Conservation (phyloP, 305 asterid species). For the Rubia peregrina region DNA sequence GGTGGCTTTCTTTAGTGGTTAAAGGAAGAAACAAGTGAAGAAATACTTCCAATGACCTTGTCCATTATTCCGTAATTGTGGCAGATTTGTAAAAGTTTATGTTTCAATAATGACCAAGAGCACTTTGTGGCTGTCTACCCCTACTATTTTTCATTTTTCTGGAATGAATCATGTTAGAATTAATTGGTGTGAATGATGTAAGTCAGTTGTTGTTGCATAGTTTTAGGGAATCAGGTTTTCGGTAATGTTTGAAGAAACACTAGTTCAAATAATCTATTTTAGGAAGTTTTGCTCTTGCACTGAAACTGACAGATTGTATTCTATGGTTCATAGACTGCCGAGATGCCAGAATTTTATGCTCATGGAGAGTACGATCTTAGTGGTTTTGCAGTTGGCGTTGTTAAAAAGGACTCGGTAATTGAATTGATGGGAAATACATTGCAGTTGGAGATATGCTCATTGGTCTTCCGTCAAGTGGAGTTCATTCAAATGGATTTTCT, state of each 20-base stretch:
- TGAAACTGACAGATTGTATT: not conserved
- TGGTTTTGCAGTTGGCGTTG: slow-evolving; percentile 89
- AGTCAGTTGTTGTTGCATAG: not conserved
- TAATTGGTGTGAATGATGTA: not conserved
- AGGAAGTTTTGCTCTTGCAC: not conserved
- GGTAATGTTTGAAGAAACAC: not conserved
- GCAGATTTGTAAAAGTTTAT: not conserved
- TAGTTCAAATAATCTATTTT: not conserved
- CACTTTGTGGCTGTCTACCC: not conserved
- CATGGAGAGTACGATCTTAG: slow-evolving; percentile 92
- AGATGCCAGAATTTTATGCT: slow-evolving; percentile 93
- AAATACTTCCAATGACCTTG: not conserved
- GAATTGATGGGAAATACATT: slow-evolving; percentile 73
- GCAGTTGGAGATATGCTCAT: slow-evolving; percentile 67
- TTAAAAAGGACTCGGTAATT: slow-evolving; percentile 64
- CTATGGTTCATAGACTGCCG: slow-evolving; percentile 63
- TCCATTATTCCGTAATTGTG: not conserved
- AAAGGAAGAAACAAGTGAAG: not conserved
- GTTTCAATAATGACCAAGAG: not conserved
- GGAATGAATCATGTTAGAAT: not conserved
- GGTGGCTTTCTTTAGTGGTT: not conserved
- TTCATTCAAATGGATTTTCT: slow-evolving; percentile 90
- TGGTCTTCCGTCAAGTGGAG: slow-evolving; percentile 96
- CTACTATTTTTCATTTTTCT: not conserved
- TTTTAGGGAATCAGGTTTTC: not conserved